Evolutionary conservation across 495 filamentous ascomycete species (phyloP).

Genomic region (Hypoxylon intermedium): DNA sequence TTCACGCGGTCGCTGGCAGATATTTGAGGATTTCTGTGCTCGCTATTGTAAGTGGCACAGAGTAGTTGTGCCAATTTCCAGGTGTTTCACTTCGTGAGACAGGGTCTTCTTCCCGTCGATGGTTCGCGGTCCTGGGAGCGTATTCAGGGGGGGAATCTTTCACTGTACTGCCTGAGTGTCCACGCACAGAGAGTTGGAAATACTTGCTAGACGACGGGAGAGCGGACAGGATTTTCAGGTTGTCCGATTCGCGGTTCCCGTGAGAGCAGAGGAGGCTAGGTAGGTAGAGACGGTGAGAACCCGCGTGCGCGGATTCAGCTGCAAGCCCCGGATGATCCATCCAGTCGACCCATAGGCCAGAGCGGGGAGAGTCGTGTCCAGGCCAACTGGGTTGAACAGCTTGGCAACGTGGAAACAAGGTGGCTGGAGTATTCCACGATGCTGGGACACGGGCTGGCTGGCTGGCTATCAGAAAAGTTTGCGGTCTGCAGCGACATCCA

Average conservation of each 20-base stretch:
- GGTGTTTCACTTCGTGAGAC: slow-evolving; percentile 36
- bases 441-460: slow-evolving; percentile 11
- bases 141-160: background rate
- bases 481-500: background rate
- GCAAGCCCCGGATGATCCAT: slow-evolving; percentile 3
- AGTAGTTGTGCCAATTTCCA: slow-evolving; percentile 33
- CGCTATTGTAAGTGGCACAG: slow-evolving; percentile 13
- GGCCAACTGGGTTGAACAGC: slow-evolving; percentile 1
- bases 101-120: slow-evolving; percentile 19
- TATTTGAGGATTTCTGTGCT: slow-evolving; percentile 1
- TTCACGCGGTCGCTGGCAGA: slow-evolving; percentile 9
- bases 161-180: background rate
- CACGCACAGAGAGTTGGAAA: too few species aligned
- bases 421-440: slow-evolving; percentile 16
- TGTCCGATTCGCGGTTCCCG: too few species aligned
- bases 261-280: background rate
- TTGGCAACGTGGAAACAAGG: slow-evolving; percentile 1
- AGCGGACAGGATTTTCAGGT: too few species aligned
- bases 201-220: too few species aligned
- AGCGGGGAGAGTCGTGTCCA: background rate
- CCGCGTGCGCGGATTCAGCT: slow-evolving; percentile 3
- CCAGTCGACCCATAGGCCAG: background rate
- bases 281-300: slow-evolving; percentile 25
- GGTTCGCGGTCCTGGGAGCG: background rate
- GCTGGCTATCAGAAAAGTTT: slow-evolving; percentile 6